Evolutionary conservation across 2,329 filamentous ascomycete species (phyloP), one percentile per base, ranked within the genome.

Genomic region (Zasmidium angulare): DNA sequence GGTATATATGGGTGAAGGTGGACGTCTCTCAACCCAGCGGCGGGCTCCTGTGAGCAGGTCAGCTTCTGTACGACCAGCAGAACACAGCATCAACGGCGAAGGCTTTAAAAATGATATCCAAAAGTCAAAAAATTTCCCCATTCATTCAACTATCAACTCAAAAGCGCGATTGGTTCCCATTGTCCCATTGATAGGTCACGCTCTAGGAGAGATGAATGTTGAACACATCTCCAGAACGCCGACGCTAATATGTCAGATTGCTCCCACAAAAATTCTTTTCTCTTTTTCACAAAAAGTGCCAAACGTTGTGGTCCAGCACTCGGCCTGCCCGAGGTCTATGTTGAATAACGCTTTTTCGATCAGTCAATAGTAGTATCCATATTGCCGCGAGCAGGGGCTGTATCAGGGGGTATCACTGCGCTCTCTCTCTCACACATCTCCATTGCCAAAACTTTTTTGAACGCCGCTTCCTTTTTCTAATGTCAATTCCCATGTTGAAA

Each of bases 171-270:
- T 49, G 54, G 58, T 48, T 63, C 56, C 50, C 26, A 29, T 29
- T 29, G 4, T 11, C 26, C 26, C 11, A 6, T 29, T 11, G 26
- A 29, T 47, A 43, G 24, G 54, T 62, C 57, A 57, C 62, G 63
- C 63, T 53, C 57, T 51, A 55, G 36, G 21, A 49, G 63, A 66
- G 62, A 66, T 66, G 64, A 60, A 65, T 60, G 64, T 66, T 66
- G 64, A 66, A 61, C 55, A 62, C 64, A 66, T 66, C 64, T 67
- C 65, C 61, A 53, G 60, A 67, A 67, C 65, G 65, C 65, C 65
- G 57, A 66, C 65, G 65, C 65, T 67, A 67, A 66, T n/a, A 61
- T 62, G 54, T 63, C 56, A 65, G 60, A 63, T 63, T 56, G 58
- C 60, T 53, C 52, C 59, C 46, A 57, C 26, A 43, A 43, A 14